Evolutionary conservation across 139 green algal species (phyloP).

Genomic region (Yamagishiella unicocca): DNA sequence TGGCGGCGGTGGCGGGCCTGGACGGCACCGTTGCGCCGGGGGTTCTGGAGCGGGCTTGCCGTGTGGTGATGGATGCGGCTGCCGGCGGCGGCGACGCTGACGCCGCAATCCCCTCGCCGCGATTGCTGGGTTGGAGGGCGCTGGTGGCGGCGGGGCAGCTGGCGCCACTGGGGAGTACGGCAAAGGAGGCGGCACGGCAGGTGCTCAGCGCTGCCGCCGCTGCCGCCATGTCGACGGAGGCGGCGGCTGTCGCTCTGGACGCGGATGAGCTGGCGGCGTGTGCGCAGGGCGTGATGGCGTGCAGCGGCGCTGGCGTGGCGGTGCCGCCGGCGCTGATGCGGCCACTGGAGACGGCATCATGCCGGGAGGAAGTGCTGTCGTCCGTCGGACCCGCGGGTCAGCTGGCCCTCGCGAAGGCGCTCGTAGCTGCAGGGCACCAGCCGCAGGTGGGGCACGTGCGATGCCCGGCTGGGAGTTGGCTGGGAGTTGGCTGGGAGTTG

Average conservation of each 20-base stretch:
- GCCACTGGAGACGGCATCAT: background rate
- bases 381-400: background rate
- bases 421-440: background rate
- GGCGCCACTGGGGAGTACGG: constrained; percentile 8
- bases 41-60: constrained; percentile 2
- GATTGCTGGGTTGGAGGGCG: background rate
- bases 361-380: background rate
- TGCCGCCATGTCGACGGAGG: background rate
- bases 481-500: too few relatives aligned
- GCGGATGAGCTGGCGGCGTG: background rate
- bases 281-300: constrained; percentile 13
- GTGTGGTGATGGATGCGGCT: background rate
- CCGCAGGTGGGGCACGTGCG: constrained; percentile 11
- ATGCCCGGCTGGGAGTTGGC: too few relatives aligned
- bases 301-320: background rate
- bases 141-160: constrained; percentile 31
- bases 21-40: constrained; percentile 30
- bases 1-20: constrained; percentile 7
- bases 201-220: background rate
- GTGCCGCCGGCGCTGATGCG: constrained; percentile 12
- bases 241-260: background rate
- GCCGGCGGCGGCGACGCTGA: background rate
- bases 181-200: constrained; percentile 3
- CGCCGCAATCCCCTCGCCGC: background rate
- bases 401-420: constrained; percentile 14